Evolutionary conservation across 2,329 filamentous ascomycete species (phyloP).

Genomic region (Botryotinia convoluta): DNA sequence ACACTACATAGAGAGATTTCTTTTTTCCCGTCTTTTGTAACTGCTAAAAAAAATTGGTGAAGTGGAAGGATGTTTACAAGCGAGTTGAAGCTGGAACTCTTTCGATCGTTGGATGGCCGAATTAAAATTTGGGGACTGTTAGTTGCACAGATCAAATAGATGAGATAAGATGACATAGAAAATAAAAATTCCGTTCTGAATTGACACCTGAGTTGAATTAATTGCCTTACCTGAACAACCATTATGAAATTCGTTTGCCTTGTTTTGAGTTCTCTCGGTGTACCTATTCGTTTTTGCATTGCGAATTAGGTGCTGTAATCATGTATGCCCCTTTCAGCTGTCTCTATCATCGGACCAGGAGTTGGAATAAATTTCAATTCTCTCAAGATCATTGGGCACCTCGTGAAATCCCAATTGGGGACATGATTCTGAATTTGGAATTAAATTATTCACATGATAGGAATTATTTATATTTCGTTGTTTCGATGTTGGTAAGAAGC

Average conservation of each 20-base stretch:
- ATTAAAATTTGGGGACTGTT: background rate
- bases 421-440: background rate
- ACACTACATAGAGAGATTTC: background rate
- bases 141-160: background rate
- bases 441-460: background rate
- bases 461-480: background rate
- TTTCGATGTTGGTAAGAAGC: background rate
- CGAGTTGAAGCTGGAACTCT: background rate
- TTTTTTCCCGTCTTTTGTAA: background rate
- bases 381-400: background rate
- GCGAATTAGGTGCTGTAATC: background rate
- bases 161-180: background rate
- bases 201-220: background rate
- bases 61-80: background rate
- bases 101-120: background rate
- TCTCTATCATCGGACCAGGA: background rate
- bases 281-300: background rate
- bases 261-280: background rate
- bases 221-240: constrained; percentile 5
- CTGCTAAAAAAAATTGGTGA: background rate
- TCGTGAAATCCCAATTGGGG: constrained; percentile 5
- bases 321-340: background rate
- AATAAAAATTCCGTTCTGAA: background rate
- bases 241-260: background rate
- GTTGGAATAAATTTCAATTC: background rate